Conservation (phyloP, 257 asterid genomes). For the Lycium ferocissimum region DNA sequence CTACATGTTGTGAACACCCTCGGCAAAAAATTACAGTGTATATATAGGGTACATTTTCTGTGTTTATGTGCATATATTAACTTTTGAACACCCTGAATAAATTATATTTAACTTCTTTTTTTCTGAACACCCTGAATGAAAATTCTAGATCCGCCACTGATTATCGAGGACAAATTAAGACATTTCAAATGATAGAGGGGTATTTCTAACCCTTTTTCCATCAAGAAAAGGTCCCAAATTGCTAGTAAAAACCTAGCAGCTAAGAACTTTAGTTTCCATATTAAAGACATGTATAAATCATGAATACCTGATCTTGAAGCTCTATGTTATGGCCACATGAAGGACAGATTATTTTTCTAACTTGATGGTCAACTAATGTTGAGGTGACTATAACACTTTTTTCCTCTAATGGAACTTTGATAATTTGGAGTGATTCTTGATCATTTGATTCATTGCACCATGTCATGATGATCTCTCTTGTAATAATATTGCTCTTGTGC, state of each 20-base stretch:
- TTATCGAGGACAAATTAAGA: too few species aligned
- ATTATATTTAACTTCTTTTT: too few species aligned
- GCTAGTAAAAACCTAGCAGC: neutral
- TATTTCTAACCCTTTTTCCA: neutral
- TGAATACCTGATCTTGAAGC: conserved; percentile 48
- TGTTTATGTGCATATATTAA: too few species aligned
- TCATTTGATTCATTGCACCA: conserved; percentile 52
- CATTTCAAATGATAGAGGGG: too few species aligned
- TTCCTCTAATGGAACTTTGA: conserved; percentile 38
- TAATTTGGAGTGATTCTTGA: conserved; percentile 48
- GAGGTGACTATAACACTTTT: conserved; percentile 30
- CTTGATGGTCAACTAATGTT: conserved; percentile 32
- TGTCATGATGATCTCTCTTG: conserved; percentile 54
- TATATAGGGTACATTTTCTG: too few species aligned
- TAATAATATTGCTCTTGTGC: conserved; percentile 37
- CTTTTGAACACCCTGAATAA: too few species aligned
- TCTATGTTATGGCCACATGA: conserved; percentile 49
- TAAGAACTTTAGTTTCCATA: too few species aligned
- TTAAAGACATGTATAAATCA: too few species aligned
- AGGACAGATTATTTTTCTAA: conserved; percentile 44
- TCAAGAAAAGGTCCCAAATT: neutral
- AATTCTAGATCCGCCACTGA: too few species aligned
- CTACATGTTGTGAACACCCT: too few species aligned
- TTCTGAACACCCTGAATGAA: too few species aligned
- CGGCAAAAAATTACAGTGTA: too few species aligned